A percentile compares a stretch with the other conserved stretches of the same genome.
Evolutionary conservation across 768 basidiomycete genomes (phyloP).

Genomic region (Xerocomus spinulosus): DNA sequence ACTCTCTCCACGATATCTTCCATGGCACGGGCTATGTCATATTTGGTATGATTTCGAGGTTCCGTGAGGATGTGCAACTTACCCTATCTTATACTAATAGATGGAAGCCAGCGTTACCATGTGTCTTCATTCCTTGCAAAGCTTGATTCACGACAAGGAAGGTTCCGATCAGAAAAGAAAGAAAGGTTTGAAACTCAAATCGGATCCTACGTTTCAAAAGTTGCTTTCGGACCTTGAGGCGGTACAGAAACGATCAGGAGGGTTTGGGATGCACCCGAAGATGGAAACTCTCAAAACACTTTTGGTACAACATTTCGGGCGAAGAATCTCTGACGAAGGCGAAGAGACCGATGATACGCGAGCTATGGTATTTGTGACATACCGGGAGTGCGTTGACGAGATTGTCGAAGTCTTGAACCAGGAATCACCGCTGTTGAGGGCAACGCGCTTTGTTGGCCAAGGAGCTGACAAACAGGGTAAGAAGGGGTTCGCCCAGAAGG

Average conservation of each 20-base stretch:
- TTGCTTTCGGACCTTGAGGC: constrained; percentile 64
- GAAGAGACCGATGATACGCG: constrained; percentile 45
- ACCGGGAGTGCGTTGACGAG: constrained; percentile 85
- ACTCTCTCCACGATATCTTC: constrained; percentile 48
- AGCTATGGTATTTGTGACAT: constrained; percentile 95
- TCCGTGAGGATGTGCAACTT: not conserved
- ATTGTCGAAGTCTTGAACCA: constrained; percentile 75
- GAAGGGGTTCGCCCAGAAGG: constrained; percentile 86
- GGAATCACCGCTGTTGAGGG: constrained; percentile 74
- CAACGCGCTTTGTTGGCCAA: constrained; percentile 88
- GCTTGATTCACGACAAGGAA: constrained; percentile 40
- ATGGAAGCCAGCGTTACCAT: constrained; percentile 77
- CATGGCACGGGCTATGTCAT: constrained; percentile 81
- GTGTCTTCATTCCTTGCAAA: constrained; percentile 65
- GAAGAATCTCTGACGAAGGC: constrained; percentile 38
- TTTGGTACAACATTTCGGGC: constrained; percentile 70
- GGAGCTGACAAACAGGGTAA: constrained; percentile 78
- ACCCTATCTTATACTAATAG: constrained; percentile 35
- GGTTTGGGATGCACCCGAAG: constrained; percentile 80
- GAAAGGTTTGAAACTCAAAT: constrained; percentile 42
- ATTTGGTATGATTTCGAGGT: constrained; percentile 55
- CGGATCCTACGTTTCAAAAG: constrained; percentile 57
- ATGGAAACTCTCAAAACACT: constrained; percentile 78
- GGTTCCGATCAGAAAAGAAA: constrained; percentile 31
- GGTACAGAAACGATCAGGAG: constrained; percentile 41